phyloP scores from a whole-genome alignment of 78 protist genomes.

The Parvularia atlantis region DNA sequence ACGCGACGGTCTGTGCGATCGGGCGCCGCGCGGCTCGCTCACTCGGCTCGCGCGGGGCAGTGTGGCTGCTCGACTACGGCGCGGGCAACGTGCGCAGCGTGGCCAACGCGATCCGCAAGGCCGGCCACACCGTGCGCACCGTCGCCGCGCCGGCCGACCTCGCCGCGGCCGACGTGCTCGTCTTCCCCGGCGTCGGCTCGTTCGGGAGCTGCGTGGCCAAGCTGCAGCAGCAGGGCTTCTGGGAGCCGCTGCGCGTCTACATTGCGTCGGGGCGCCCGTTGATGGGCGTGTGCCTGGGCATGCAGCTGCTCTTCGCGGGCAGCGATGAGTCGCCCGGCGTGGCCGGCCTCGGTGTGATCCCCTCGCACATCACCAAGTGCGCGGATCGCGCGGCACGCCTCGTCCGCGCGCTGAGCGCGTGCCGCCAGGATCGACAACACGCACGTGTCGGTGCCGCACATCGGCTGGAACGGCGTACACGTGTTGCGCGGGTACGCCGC shows the following conservation, averaged over 20 bases:
- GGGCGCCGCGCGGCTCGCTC: too few relatives aligned
- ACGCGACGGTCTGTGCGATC: too few relatives aligned
- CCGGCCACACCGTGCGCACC: conserved; percentile 5
- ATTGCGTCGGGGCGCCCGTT: conserved; percentile 32
- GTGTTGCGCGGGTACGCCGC: not conserved
- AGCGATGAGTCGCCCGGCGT: conserved; percentile 43
- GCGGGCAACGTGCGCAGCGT: conserved; percentile 62
- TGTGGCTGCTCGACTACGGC: conserved; percentile 55
- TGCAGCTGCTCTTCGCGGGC: conserved; percentile 45
- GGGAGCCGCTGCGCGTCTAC: conserved; percentile 35
- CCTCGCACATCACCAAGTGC: conserved; percentile 17
- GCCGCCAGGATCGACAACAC: too few relatives aligned
- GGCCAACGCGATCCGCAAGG: conserved; percentile 20
- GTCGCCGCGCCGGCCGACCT: conserved; percentile 8
- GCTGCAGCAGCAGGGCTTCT: conserved; percentile 8
- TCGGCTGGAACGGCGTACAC: conserved; percentile 52
- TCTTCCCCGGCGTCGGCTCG: conserved; percentile 49
- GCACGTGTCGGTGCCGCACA: conserved; percentile 65
- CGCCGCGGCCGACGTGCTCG: conserved; percentile 1
- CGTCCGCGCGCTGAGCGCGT: too few relatives aligned
- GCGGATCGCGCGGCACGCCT: not conserved
- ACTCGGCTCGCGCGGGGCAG: too few relatives aligned
- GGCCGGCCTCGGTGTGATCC: conserved; percentile 46
- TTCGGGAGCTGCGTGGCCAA: conserved; percentile 18
- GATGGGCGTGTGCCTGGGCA: conserved; percentile 61